Conservation (phyloP, 345 rosid genomes). For the Aquilaria sinensis region DNA sequence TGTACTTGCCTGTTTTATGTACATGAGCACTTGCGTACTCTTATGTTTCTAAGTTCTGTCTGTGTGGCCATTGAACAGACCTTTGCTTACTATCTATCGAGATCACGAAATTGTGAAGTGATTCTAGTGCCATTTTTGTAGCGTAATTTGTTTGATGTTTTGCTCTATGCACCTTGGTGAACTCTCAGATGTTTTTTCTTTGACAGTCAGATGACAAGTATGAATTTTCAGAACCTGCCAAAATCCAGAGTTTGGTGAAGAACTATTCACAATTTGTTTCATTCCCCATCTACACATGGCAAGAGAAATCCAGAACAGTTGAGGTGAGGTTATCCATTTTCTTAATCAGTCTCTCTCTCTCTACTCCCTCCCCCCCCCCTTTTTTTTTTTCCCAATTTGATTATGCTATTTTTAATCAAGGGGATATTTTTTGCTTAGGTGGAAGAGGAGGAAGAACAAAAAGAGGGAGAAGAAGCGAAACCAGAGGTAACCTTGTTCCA, state of each 20-base stretch:
- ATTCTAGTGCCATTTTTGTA: no score
- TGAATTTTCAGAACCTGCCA: conserved; percentile 73
- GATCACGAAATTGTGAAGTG: conserved; percentile 18
- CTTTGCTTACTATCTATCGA: no score
- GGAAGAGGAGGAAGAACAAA: conserved; percentile 82
- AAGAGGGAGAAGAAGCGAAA: conserved; percentile 70
- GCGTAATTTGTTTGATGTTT: no score
- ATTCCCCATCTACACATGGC: conserved; percentile 96
- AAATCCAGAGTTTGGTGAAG: conserved; percentile 82
- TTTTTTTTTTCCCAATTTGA: no score
- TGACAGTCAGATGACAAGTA: conserved; percentile 93
- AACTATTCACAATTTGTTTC: conserved; percentile 97
- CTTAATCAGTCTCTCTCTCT: no score
- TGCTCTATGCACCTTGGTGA: no score
- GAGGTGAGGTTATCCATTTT: conserved; percentile 49
- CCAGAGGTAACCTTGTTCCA: conserved; percentile 48
- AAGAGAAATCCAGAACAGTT: conserved; percentile 80
- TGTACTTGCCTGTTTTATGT: conserved; percentile 5
- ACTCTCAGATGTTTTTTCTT: no score
- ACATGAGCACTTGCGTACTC: background rate
- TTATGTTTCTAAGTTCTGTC: background rate
- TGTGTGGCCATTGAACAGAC: no score
- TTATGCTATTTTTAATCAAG: conserved; percentile 1
- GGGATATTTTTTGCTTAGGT: conserved; percentile 36
- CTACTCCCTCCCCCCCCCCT: no score